Percentiles rank a stretch among this genome's conserved stretches.
phyloP scores from a whole-genome alignment of 2,329 filamentous ascomycete genomes.

The Tolypocladium endophyticum region DNA sequence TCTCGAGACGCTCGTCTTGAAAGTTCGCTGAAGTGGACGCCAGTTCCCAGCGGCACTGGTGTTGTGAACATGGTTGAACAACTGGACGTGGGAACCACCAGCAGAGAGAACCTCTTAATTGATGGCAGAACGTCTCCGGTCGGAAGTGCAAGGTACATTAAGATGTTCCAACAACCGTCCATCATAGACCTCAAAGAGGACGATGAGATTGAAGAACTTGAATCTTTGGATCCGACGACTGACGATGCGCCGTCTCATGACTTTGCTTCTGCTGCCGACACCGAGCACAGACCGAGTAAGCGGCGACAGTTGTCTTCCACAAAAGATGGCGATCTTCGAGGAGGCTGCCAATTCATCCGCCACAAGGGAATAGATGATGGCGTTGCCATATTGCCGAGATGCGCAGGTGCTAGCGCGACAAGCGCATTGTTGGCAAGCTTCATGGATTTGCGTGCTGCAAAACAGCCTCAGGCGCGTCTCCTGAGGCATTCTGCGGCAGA shows the following conservation, averaged over 20 bases:
- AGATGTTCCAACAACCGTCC: neutral
- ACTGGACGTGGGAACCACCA: constrained; percentile 1
- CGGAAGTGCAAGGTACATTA: constrained; percentile 10
- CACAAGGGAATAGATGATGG: neutral
- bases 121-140: neutral
- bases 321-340: neutral
- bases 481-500: neutral
- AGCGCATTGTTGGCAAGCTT: constrained; percentile 18
- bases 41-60: constrained; percentile 5
- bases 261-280: neutral
- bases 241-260: neutral
- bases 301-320: neutral
- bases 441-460: constrained; percentile 18
- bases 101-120: constrained; percentile 6
- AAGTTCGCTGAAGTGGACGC: constrained; percentile 14
- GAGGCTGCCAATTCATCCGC: neutral
- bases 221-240: too few relatives aligned
- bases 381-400: constrained; percentile 5
- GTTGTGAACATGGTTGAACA: constrained; percentile 6
- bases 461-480: constrained; percentile 9
- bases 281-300: neutral
- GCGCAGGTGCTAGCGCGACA: constrained; percentile 11
- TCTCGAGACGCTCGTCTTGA: constrained; percentile 4
- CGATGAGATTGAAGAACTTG: constrained; percentile 10
- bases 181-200: constrained; percentile 9